phyloP scores from a whole-genome alignment of 2,329 filamentous ascomycete genomes.

The Microdochium bolleyi region DNA sequence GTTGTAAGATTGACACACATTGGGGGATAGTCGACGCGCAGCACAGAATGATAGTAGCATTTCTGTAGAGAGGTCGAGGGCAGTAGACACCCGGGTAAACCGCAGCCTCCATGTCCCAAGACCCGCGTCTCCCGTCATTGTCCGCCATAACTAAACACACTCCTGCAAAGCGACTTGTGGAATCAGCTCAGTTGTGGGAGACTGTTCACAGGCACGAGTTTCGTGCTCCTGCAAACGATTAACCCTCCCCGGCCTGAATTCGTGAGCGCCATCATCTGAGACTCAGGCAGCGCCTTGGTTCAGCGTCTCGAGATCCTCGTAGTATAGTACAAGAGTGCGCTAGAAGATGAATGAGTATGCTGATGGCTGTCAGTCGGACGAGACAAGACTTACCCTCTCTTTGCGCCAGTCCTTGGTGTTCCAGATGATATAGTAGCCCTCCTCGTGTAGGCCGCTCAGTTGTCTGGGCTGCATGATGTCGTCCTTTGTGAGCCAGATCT shows the following conservation, averaged over 20 bases:
- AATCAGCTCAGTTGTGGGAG: no score
- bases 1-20: background rate
- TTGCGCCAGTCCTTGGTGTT: conserved; percentile 55
- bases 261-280: background rate
- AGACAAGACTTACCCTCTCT: conserved; percentile 39
- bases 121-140: background rate
- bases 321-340: conserved; percentile 54
- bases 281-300: background rate
- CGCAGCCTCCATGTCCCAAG: background rate
- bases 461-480: conserved; percentile 56
- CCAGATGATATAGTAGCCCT: conserved; percentile 61
- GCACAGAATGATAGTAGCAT: background rate
- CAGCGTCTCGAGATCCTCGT: conserved; percentile 50
- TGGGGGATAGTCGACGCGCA: background rate
- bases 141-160: no score
- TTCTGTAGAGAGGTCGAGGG: background rate
- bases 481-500: conserved; percentile 61
- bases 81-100: background rate
- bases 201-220: no score
- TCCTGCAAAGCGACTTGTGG: no score
- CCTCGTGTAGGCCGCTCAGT: conserved; percentile 50
- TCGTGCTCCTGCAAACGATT: background rate
- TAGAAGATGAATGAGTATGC: conserved; percentile 18
- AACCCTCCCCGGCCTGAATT: background rate
- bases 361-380: background rate